Evolutionary conservation across 2,329 filamentous ascomycete genomes (phyloP).

Genomic region (Pseudogymnoascus sp.): DNA sequence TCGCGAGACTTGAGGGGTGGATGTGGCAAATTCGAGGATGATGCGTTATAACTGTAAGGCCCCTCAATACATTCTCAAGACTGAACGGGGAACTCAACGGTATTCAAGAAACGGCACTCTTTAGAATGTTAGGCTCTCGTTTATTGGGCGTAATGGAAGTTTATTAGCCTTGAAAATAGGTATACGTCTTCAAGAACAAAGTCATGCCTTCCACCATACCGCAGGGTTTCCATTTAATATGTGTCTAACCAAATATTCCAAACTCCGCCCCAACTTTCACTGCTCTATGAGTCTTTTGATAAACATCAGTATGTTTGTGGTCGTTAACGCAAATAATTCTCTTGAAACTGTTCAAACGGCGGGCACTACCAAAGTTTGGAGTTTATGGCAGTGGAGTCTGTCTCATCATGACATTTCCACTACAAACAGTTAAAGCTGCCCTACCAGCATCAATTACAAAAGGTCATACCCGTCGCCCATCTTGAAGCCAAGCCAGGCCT

Average conservation of each 20-base stretch:
- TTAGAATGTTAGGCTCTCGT: neutral
- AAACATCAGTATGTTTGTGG: neutral
- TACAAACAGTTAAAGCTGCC: neutral
- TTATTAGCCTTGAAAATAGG: neutral
- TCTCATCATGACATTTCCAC: neutral
- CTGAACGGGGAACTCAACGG: neutral
- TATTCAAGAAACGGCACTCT: constrained; percentile 1
- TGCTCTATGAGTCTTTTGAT: neutral
- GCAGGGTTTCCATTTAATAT: neutral
- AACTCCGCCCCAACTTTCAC: neutral
- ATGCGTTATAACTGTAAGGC: constrained; percentile 1
- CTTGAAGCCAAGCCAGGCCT: neutral
- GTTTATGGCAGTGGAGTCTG: neutral
- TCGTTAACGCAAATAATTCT: neutral
- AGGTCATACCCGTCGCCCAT: neutral
- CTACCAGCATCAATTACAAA: neutral
- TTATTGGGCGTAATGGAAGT: neutral
- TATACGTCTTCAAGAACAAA: neutral
- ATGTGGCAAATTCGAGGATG: neutral
- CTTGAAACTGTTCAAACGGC: neutral
- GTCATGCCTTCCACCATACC: neutral
- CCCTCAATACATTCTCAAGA: neutral
- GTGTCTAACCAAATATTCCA: neutral
- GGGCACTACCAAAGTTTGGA: neutral
- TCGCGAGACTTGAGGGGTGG: neutral